Evolutionary conservation across 495 filamentous ascomycete genomes (phyloP), one percentile per base, ranked within the genome.

Genomic region (Neurospora sp.): DNA sequence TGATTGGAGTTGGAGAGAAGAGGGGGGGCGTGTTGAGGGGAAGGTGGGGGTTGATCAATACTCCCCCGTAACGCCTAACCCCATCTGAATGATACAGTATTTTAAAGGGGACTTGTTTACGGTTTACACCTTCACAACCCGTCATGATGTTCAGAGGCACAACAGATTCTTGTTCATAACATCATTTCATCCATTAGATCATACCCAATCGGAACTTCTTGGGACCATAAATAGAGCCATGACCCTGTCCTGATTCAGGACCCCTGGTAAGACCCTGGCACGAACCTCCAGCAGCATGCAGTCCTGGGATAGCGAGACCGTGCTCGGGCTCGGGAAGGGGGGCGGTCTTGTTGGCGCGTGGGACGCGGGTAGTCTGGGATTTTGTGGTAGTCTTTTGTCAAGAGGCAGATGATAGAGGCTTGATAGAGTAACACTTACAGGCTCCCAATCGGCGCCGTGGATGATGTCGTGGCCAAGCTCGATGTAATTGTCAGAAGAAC

Each of bases 301-400:
- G 46, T 27, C 74, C 77, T 53, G 74, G 20, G n/a, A 84, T 37
- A 2, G 74, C 82, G 1, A 72, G 73, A 18, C 82, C 82, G 16
- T 82, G 73, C n/a, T 81, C 78, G 2, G 71, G 76, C 72, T 83
- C 74, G 9, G 82, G 83, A 38, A 83, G 69, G 0, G 78, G 76
- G 11, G 83, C 83, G 4, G 82, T 79, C 78, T 83, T 84, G 75
- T 83, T 78, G 61, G 81, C 78, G 48, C 81, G 78, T 65, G 59
- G 70, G 18, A 82, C 80, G 4, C 76, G 76, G 22, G 76, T 73
- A 31, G 53, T 35, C 53, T 65, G 6, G 1, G 74, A 73, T 76
- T 79, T 42, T 18, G 2, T 18, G 16, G 46, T 46, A 39, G 12
- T 73, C 20, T 71, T 46, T 27, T 59, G 5, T n/a, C 5, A n/a